Percentiles rank a stretch among this genome's conserved stretches.
These are phyloP conservation scores for Xylariaceae sp. DNA, from an alignment of 2,329 filamentous ascomycete species.

Conservation along the genomic window DNA sequence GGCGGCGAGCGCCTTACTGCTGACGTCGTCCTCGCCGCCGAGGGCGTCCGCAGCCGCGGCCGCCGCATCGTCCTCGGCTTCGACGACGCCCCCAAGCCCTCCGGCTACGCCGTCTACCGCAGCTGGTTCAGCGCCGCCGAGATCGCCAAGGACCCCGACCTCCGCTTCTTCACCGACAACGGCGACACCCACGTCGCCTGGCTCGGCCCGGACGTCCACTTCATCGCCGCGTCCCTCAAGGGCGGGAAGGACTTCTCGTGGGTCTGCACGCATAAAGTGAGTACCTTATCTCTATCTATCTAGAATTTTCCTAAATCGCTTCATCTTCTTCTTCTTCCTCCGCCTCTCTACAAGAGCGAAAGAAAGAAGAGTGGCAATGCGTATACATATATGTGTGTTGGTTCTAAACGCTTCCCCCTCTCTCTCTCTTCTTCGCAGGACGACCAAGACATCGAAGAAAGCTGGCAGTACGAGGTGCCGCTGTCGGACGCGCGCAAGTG, in stretches of 20 bases:
- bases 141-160: slow-evolving; percentile 47
- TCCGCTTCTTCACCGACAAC: slow-evolving; percentile 49
- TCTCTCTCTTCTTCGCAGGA: slow-evolving; percentile 14
- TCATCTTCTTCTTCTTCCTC: no score
- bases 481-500: slow-evolving; percentile 35
- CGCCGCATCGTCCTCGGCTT: slow-evolving; percentile 49
- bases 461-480: slow-evolving; percentile 30
- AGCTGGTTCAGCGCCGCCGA: slow-evolving; percentile 49
- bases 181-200: slow-evolving; percentile 56
- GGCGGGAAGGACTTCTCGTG: slow-evolving; percentile 55
- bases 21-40: slow-evolving; percentile 50
- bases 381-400: no score
- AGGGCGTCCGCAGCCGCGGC: slow-evolving; percentile 51
- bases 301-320: no score
- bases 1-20: slow-evolving; percentile 40
- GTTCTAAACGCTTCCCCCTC: not conserved
- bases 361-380: no score
- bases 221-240: slow-evolving; percentile 56
- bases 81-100: slow-evolving; percentile 46
- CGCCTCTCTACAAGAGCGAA: no score
- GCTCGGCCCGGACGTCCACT: slow-evolving; percentile 56
- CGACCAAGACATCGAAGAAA: slow-evolving; percentile 34
- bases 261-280: slow-evolving; percentile 55
- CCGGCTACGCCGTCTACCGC: slow-evolving; percentile 49
- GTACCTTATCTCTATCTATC: slow-evolving; percentile 5